A percentile compares a stretch with the other conserved stretches of the same genome.
Conservation (phyloP, 1,284 basidiomycete species). For the Gastroboletus turbinatus region DNA sequence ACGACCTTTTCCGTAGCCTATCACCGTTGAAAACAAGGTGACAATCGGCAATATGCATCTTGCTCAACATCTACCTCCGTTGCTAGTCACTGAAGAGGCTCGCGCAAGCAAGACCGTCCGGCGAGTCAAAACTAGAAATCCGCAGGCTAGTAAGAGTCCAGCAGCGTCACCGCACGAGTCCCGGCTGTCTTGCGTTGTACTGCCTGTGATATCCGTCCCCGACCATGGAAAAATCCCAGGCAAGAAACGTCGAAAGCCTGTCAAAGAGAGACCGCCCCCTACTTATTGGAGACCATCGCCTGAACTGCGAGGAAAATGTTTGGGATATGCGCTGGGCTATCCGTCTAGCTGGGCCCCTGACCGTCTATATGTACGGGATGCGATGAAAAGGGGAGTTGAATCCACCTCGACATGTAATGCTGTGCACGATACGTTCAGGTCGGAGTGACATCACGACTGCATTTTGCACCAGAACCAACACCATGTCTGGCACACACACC, state of each 20-base stretch:
- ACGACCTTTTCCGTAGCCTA: slow-evolving; percentile 9
- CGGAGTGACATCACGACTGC: background rate
- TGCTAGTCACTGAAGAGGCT: slow-evolving; percentile 26
- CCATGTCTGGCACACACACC: slow-evolving; percentile 45
- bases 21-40: slow-evolving; percentile 10
- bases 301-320: slow-evolving; percentile 22
- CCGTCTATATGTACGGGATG: slow-evolving; percentile 24
- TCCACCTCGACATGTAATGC: slow-evolving; percentile 17
- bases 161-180: slow-evolving; percentile 28
- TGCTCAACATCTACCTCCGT: slow-evolving; percentile 8
- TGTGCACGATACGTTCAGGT: slow-evolving; percentile 7
- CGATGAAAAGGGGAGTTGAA: slow-evolving; percentile 25
- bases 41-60: background rate
- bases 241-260: slow-evolving; percentile 16
- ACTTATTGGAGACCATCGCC: slow-evolving; percentile 31
- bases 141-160: background rate
- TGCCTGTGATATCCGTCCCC: slow-evolving; percentile 18
- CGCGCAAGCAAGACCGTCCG: background rate
- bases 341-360: slow-evolving; percentile 30
- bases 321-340: slow-evolving; percentile 34
- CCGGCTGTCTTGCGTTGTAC: slow-evolving; percentile 15
- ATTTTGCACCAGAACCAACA: background rate
- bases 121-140: background rate
- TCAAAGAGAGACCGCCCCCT: slow-evolving; percentile 20
- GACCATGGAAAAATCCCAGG: background rate